Evolutionary conservation across 2,329 filamentous ascomycete genomes (phyloP).

Genomic region (Bipolaris zeicola): DNA sequence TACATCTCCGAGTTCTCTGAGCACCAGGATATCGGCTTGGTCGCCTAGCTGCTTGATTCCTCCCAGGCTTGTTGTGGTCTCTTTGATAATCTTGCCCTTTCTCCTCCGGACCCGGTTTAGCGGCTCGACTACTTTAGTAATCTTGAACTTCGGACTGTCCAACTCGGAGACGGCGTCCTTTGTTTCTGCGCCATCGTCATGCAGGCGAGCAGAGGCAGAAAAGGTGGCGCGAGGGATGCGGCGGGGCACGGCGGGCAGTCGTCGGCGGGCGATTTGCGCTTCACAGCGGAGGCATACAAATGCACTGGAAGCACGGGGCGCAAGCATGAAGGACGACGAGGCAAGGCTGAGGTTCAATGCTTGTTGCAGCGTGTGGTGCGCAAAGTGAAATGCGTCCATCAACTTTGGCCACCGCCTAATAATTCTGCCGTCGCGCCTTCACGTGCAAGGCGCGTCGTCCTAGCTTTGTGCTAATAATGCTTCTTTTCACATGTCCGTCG

Average conservation of each 20-base stretch:
- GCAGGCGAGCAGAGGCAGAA: constrained; percentile 34
- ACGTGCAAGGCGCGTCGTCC: constrained; percentile 35
- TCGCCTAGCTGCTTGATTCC: constrained; percentile 42
- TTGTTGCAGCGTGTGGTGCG: constrained; percentile 8
- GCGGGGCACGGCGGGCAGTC: constrained; percentile 20
- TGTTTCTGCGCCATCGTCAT: constrained; percentile 23
- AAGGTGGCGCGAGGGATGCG: constrained; percentile 31
- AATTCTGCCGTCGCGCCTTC: constrained; percentile 43
- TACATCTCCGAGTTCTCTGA: constrained; percentile 33
- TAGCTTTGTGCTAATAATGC: not conserved
- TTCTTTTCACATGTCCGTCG: not conserved
- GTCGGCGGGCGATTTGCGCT: constrained; percentile 34
- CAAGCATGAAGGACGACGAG: constrained; percentile 42
- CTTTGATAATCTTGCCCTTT: constrained; percentile 34
- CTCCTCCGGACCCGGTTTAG: constrained; percentile 29
- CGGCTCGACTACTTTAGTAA: constrained; percentile 19
- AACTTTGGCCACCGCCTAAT: constrained; percentile 42
- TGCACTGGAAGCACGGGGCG: constrained; percentile 42
- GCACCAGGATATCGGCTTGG: constrained; percentile 44
- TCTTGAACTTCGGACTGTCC: constrained; percentile 4
- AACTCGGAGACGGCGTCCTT: constrained; percentile 4
- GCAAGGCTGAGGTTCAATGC: constrained; percentile 1
- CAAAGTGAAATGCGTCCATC: constrained; percentile 14
- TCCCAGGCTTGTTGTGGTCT: constrained; percentile 35
- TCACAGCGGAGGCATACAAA: constrained; percentile 50